Evolutionary conservation across 1,139 yeast species (phyloP), one percentile per base, ranked within the genome.

Genomic region (Sugiyamaella xylanicola): DNA sequence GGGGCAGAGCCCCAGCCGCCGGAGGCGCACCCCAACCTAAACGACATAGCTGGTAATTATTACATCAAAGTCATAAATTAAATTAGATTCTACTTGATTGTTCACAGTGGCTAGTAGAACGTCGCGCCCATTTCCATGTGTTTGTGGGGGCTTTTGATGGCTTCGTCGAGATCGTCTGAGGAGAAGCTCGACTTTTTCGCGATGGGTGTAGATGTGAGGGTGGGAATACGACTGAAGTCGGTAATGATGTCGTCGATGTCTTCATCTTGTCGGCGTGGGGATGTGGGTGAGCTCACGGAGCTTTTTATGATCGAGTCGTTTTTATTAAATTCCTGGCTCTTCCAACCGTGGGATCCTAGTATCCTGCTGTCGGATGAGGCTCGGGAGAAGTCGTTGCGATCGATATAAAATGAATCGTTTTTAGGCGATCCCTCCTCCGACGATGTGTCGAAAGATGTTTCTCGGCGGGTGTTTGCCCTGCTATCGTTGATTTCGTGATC

Each of bases 401-500:
- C 56, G 11, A 48, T 54, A 15, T 44, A 45, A 21, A 54, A 54
- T n/a, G 53, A 48, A 27, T 54, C 56, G 17, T 54, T 37, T 37
- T 43, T 29, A 19, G 32, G 49, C 11, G 52, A 29, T n/a, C 19
- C 22, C 25, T 22, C 39, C 29, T 11, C 16, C 1, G 49, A 32
- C n/a, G 44, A 46, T 39, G 47, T 27, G 29, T 44, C 9, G 29
- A 5, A 5, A 25, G 5, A 25, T 25, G 29, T 25, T n/a, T n/a
- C n/a, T n/a, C n/a, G n/a, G n/a, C n/a, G n/a, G n/a, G n/a, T n/a
- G n/a, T n/a, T n/a, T n/a, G n/a, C n/a, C n/a, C n/a, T n/a, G n/a
- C n/a, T n/a, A 27, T 27, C 48, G 15, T 13, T 16, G 21, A 42
- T 22, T 9, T 46, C 42, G 42, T 45, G 35, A 16, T 41, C 45